phyloP scores from a whole-genome alignment of 1,284 basidiomycete species.

The Tilletiopsis washingtonensis region DNA sequence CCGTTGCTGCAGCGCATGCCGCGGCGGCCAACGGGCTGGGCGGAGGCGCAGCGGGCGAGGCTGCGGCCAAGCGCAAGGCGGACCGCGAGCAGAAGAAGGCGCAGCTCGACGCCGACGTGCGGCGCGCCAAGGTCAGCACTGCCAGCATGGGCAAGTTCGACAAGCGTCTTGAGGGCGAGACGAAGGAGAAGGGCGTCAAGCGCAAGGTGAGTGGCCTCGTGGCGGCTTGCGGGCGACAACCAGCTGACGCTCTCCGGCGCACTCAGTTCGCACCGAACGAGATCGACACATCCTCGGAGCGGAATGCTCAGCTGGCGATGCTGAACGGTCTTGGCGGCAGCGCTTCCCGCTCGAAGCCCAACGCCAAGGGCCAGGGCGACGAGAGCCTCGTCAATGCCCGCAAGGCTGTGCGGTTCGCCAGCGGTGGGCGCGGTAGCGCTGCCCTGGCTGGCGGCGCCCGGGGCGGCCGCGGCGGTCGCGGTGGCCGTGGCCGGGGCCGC shows the following conservation, averaged over 20 bases:
- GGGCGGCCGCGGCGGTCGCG: background rate
- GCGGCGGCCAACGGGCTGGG: background rate
- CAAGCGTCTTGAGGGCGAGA: conserved; percentile 78
- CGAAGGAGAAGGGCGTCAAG: conserved; percentile 71
- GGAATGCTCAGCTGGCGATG: conserved; percentile 64
- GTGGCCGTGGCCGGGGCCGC: too few species aligned
- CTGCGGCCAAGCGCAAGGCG: conserved; percentile 12
- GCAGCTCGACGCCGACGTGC: conserved; percentile 69
- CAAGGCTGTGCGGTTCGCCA: conserved; percentile 37
- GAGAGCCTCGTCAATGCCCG: conserved; percentile 38
- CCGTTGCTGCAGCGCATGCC: conserved; percentile 8
- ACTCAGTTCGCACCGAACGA: conserved; percentile 72
- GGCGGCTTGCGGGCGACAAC: background rate
- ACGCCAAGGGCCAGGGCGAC: conserved; percentile 48
- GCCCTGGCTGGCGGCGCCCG: background rate
- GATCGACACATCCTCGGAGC: conserved; percentile 60
- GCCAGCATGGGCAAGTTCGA: conserved; percentile 86
- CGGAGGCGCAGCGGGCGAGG: conserved; percentile 7
- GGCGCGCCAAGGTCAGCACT: conserved; percentile 72
- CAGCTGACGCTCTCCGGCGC: conserved; percentile 12
- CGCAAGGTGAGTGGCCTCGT: conserved; percentile 64
- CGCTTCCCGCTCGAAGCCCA: conserved; percentile 7
- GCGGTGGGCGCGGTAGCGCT: conserved; percentile 14
- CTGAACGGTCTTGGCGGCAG: conserved; percentile 58
- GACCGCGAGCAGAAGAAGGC: conserved; percentile 58